Conservation (phyloP, 768 basidiomycete species). For the Gymnopilus junonius region DNA sequence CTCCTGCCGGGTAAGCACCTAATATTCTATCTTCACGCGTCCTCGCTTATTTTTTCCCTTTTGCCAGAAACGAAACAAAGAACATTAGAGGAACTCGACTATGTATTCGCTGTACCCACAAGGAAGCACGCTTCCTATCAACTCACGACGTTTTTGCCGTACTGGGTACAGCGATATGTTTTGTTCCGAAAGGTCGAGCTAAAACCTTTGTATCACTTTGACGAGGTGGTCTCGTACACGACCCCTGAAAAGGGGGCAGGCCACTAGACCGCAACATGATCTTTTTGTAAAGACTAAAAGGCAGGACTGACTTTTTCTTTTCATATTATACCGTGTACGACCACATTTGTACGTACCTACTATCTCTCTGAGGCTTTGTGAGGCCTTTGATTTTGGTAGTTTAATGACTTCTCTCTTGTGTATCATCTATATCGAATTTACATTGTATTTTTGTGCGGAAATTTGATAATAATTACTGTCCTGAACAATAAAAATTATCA, state of each 20-base stretch:
- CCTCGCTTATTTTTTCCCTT: not conserved
- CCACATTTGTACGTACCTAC: not conserved
- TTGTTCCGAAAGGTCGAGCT: constrained; percentile 43
- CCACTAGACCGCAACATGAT: constrained; percentile 1
- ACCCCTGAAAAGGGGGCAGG: not conserved
- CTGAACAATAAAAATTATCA: not conserved
- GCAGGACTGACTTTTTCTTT: too few species aligned
- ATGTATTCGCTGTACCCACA: constrained; percentile 57
- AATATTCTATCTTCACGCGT: not conserved
- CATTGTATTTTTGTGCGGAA: constrained; percentile 2
- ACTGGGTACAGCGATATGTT: constrained; percentile 53
- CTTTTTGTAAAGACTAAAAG: too few species aligned
- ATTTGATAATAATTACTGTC: not conserved
- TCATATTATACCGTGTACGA: not conserved
- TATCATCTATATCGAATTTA: too few species aligned
- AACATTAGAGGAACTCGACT: constrained; percentile 55
- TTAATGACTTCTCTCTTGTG: not conserved
- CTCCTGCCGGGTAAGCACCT: constrained; percentile 49
- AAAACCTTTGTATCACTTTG: constrained; percentile 55
- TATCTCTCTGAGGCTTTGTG: not conserved
- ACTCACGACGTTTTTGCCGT: constrained; percentile 47
- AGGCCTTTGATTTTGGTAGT: too few species aligned
- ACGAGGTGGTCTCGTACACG: constrained; percentile 43
- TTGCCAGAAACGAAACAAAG: constrained; percentile 55
- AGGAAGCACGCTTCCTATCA: constrained; percentile 49